Base-by-base conservation (phyloP, 352 stramenopile genomes). In the Phytophthora colocasiae region DNA sequence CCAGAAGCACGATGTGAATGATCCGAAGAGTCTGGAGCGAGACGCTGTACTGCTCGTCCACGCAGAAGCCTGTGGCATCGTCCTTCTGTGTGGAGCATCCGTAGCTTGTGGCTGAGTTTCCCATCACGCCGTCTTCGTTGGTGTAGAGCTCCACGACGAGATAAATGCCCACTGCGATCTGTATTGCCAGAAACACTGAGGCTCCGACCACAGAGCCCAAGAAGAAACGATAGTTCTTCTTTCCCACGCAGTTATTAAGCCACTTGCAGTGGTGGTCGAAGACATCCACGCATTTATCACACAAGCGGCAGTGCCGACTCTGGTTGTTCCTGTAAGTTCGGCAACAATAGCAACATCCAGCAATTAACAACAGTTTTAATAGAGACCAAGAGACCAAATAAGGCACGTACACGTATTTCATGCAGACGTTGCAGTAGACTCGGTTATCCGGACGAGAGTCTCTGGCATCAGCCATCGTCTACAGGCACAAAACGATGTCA, bases 221-320 rank as follows among this genome's bases (percentile, higher is more conserved):
- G 48, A 97, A 97, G 47, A 78, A 93, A 58, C 52, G 62, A 57
- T 95, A 96, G 71, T 96, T 96, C 58, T 96, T 93, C 55, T 80
- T 81, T 46, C 96, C 95, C 10, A 98, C 86, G 69, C 96, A 98
- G 54, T 97, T 99, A 73, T 98, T 98, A 26, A 98, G 88, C 96
- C 92, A 98, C 63, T 97, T 98, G 82, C 96, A 99, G 80, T 99
- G 96, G 80, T 99, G 96, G 73, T 99, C 96, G 73, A 99, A 99
- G 31, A 93, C 81, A 43, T 87, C 83, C 15, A 99, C 95, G 69
- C 96, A 98, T 63, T 99, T 99, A 62, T 98, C 92, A 60, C 96
- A 99, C 45, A 98, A 91, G 17, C 96, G 95, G 72, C 96, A 99
- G 64, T 99, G 96, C 59, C 86, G 81, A 53, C 83, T 94, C 54